Evolutionary conservation across 495 filamentous ascomycete genomes (phyloP), one percentile per base, ranked within the genome.

Genomic region (Apiosordaria backusii): DNA sequence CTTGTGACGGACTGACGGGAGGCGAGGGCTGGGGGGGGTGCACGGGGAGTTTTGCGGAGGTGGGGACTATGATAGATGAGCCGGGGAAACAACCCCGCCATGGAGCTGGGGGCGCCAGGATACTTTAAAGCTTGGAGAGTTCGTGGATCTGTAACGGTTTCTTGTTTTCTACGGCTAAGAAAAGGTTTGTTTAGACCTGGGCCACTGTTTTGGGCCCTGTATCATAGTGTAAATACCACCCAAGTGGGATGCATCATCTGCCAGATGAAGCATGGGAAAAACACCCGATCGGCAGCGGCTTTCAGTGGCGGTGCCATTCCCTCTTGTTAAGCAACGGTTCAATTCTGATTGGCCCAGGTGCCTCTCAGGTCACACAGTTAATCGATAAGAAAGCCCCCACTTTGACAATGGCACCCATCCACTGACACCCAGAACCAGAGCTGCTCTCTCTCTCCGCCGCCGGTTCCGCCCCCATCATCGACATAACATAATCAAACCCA

Each of bases 1-100:
- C 76, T 78, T 76, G 71, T 74, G 71, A 76, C 76, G 76, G 74
- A 55, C 50, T 55, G 52, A 55, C n/a, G 50, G 50, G 50, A 21
- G 50, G 21, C 55, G 24, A 58, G 22, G 55, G 55, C 18, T 13
- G 21, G 58, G 50, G 60, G 67, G 64, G 19, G 35, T 23, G 55
- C 62, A 57, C 57, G 65, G 22, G 27, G 25, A 54, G 24, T 27
- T 35, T 27, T 61, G 67, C 50, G 64, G 64, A 71, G 62, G 65
- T 68, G 70, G 70, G 35, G 66, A 60, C 55, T 23, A 35, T 53
- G 10, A 21, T 29, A 40, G 63, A 35, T 50, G 10, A 18, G 35
- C 60, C 61, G 61, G 24, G 15, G n/a, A 23, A 52, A 26, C 16
- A 52, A 60, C 29, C 60, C 67, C 64, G 63, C 61, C 59, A 61